Evolutionary conservation across 108 stramenopile species (phyloP).

Genomic region (Nitzschia sp.): DNA sequence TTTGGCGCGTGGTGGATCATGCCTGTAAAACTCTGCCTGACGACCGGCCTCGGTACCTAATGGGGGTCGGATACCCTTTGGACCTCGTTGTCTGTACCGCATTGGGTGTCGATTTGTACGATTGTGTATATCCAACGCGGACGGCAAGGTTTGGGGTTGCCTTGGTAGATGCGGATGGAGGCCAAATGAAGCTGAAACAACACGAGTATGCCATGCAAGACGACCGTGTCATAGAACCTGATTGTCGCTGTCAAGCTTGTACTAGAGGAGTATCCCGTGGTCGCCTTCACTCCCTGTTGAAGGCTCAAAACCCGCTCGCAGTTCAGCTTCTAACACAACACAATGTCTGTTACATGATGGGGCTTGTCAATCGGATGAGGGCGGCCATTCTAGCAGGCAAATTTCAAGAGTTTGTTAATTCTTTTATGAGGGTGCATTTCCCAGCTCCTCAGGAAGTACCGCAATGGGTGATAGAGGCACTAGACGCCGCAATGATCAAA

Average conservation of each 20-base stretch:
- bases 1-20: conserved; percentile 96
- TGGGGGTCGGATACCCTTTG: conserved; percentile 98
- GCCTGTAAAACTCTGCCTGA: conserved; percentile 85
- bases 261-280: conserved; percentile 63
- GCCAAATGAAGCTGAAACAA: conserved; percentile 77
- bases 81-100: conserved; percentile 97
- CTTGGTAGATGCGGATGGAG: conserved; percentile 53
- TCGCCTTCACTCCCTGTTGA: conserved; percentile 78
- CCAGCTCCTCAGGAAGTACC: conserved; percentile 64
- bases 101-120: conserved; percentile 97
- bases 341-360: conserved; percentile 95
- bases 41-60: conserved; percentile 91
- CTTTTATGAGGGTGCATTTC: conserved; percentile 74
- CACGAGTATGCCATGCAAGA: conserved; percentile 66
- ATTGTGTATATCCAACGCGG: conserved; percentile 98
- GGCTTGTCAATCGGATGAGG: conserved; percentile 84
- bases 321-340: conserved; percentile 91
- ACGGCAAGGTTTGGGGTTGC: conserved; percentile 97
- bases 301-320: conserved; percentile 72
- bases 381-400: conserved; percentile 75
- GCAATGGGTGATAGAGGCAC: conserved; percentile 83
- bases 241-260: conserved; percentile 85
- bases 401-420: conserved; percentile 69
- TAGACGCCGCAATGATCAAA: conserved; percentile 46
- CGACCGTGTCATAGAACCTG: conserved; percentile 50